phyloP scores from a whole-genome alignment of 331 rosid species.

The Phaseolus coccineus region DNA sequence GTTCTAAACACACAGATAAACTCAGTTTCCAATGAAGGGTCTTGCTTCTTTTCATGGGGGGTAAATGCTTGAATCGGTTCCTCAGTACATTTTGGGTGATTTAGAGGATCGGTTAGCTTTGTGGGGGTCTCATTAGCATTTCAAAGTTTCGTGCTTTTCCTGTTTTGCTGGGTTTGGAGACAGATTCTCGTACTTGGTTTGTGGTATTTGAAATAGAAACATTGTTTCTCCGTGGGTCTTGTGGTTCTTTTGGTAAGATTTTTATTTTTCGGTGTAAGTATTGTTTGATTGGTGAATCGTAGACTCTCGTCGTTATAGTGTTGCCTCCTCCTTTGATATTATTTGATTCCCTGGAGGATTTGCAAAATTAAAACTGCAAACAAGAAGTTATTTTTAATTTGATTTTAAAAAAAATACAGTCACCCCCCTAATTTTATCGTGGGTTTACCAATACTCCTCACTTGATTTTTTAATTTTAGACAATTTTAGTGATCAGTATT shows the following conservation, averaged over 20 bases:
- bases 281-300: slow-evolving; percentile 50
- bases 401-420: slow-evolving; percentile 46
- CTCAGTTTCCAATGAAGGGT: slow-evolving; percentile 31
- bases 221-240: slow-evolving; percentile 34
- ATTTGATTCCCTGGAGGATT: slow-evolving; percentile 74
- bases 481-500: slow-evolving; percentile 45
- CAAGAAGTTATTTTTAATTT: slow-evolving; percentile 35
- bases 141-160: slow-evolving; percentile 33
- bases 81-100: slow-evolving; percentile 59
- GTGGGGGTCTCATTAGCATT: slow-evolving; percentile 32
- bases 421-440: slow-evolving; percentile 75
- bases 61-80: slow-evolving; percentile 57
- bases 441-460: slow-evolving; percentile 58
- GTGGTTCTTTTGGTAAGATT: slow-evolving; percentile 34
- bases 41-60: slow-evolving; percentile 36
- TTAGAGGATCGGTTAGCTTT: slow-evolving; percentile 61
- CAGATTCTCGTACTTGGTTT: slow-evolving; percentile 33
- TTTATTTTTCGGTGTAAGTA: slow-evolving; percentile 61
- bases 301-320: slow-evolving; percentile 38
- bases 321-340: slow-evolving; percentile 64
- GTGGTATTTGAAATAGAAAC: slow-evolving; percentile 27
- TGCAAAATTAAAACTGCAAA: slow-evolving; percentile 37
- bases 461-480: slow-evolving; percentile 39
- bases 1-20: slow-evolving; percentile 23
- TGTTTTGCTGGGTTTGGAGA: slow-evolving; percentile 43